A percentile compares a stretch with the other conserved stretches of the same genome.
These are phyloP conservation scores for Moniliophthora roreri DNA, from an alignment of 1,284 basidiomycete species.

Conservation along the genomic window DNA sequence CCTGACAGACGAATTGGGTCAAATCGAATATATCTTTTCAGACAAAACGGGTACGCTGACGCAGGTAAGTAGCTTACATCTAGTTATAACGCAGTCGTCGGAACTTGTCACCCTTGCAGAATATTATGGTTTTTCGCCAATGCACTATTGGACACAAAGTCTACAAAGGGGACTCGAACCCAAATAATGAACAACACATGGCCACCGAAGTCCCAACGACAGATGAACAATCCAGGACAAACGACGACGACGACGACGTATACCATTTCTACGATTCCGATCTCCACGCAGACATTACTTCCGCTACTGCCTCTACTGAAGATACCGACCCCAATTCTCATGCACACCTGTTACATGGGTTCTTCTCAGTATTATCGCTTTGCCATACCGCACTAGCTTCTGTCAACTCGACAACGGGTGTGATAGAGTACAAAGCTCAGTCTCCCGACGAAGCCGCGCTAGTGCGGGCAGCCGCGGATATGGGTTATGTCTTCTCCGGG, in stretches of 20 bases:
- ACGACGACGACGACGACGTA: constrained; percentile 25
- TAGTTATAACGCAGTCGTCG: not conserved
- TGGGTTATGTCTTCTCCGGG: constrained; percentile 91
- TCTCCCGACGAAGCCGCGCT: constrained; percentile 96
- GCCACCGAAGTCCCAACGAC: not conserved
- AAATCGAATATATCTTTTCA: constrained; percentile 94
- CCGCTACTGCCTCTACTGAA: constrained; percentile 63
- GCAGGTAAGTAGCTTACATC: constrained; percentile 52
- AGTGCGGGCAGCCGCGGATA: constrained; percentile 94
- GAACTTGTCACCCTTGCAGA: constrained; percentile 46
- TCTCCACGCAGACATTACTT: constrained; percentile 32
- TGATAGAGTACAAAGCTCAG: constrained; percentile 94
- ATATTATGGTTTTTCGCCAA: constrained; percentile 94
- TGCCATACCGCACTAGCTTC: constrained; percentile 93
- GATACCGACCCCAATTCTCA: constrained; percentile 57
- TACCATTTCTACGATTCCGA: constrained; percentile 53
- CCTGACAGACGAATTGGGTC: constrained; percentile 93
- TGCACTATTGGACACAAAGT: constrained; percentile 86
- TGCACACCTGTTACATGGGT: constrained; percentile 78
- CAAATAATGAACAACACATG: constrained; percentile 30
- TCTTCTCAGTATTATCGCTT: constrained; percentile 89
- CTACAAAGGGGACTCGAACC: constrained; percentile 66
- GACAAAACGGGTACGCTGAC: constrained; percentile 99
- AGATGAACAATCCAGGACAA: constrained; percentile 33
- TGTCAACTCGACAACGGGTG: constrained; percentile 66